Conservation (phyloP, 78 protist species). For the Corallochytrium limacisporum region DNA sequence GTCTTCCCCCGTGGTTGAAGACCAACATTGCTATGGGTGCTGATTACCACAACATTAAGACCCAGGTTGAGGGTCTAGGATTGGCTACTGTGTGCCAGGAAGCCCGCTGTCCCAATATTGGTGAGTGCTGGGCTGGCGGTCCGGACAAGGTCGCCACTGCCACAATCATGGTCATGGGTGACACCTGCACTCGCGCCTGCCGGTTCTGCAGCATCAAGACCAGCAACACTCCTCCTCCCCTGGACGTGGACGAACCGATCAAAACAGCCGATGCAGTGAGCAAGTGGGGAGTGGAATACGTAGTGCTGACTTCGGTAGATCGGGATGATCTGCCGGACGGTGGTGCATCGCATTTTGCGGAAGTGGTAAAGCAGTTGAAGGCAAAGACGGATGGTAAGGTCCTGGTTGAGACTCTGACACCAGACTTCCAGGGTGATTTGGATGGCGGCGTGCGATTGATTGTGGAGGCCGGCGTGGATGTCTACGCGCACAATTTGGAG, state of each 20-base stretch:
- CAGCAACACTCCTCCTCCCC: constrained; percentile 53
- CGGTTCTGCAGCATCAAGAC: constrained; percentile 82
- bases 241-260: constrained; percentile 68
- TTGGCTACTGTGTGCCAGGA: constrained; percentile 54
- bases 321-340: constrained; percentile 78
- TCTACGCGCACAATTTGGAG: constrained; percentile 77
- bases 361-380: constrained; percentile 47
- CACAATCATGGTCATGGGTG: constrained; percentile 84
- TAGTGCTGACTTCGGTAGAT: constrained; percentile 79
- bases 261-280: constrained; percentile 47
- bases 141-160: constrained; percentile 64
- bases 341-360: constrained; percentile 60
- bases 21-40: too few species aligned
- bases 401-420: constrained; percentile 56
- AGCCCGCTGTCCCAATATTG: constrained; percentile 68
- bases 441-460: constrained; percentile 16
- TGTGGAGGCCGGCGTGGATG: constrained; percentile 63
- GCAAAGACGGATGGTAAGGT: constrained; percentile 5
- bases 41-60: too few species aligned
- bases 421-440: constrained; percentile 55
- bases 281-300: constrained; percentile 71
- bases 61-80: too few species aligned
- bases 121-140: constrained; percentile 88
- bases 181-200: constrained; percentile 83
- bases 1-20: too few species aligned